Evolutionary conservation across 208 protist genomes (phyloP).

Genomic region (Herpetomonas muscarum): DNA sequence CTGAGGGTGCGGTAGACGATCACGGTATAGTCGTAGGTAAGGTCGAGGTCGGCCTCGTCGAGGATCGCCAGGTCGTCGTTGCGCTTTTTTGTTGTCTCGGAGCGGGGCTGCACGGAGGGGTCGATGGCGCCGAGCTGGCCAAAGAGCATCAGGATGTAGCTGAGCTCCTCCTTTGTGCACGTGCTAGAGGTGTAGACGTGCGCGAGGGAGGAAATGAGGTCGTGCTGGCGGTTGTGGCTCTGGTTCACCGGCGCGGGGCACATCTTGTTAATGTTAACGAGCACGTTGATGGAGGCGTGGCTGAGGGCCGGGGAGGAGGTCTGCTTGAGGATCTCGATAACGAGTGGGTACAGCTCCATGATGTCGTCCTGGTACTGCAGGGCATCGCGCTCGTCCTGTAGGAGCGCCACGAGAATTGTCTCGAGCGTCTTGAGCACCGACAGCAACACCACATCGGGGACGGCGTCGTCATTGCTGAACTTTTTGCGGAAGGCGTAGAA

Average conservation of each 20-base stretch:
- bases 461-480: constrained; percentile 41
- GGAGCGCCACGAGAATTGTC: constrained; percentile 51
- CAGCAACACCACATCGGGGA: constrained; percentile 66
- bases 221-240: constrained; percentile 51
- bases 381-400: constrained; percentile 54
- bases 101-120: constrained; percentile 50
- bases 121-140: constrained; percentile 86
- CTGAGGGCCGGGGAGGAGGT: constrained; percentile 65
- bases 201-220: constrained; percentile 58
- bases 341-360: constrained; percentile 63
- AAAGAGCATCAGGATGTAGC: constrained; percentile 79
- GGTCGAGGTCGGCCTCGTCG: constrained; percentile 79
- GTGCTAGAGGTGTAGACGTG: constrained; percentile 71
- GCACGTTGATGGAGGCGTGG: constrained; percentile 71
- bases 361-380: constrained; percentile 83
- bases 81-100: constrained; percentile 41
- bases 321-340: constrained; percentile 59
- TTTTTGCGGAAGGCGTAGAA: constrained; percentile 78
- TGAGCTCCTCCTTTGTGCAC: constrained; percentile 58
- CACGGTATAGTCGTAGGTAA: constrained; percentile 90
- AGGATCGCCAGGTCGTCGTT: constrained; percentile 69
- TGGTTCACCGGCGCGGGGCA: constrained; percentile 39
- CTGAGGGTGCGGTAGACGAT: constrained; percentile 89
- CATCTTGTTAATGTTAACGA: constrained; percentile 75
- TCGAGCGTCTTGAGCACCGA: constrained; percentile 76